These are phyloP conservation scores for Suhomyces choctaworum DNA, from an alignment of 1,139 yeast genomes.

Conservation along the genomic window DNA sequence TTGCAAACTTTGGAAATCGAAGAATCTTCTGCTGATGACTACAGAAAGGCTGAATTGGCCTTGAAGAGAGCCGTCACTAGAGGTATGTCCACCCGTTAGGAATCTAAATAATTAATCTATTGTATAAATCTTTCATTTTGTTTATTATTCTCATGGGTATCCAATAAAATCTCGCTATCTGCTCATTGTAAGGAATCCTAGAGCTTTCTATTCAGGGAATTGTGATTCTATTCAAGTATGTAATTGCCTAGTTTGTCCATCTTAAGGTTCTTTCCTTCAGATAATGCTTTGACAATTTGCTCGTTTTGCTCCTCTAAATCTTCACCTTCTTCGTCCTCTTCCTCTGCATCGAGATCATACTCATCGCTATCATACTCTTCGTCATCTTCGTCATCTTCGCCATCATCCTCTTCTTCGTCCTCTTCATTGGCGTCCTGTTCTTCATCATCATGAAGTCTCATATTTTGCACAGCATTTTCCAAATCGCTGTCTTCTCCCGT, in stretches of 20 bases:
- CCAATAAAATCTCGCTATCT: conserved; percentile 19
- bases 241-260: conserved; percentile 84
- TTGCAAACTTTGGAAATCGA: conserved; percentile 96
- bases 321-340: conserved; percentile 33
- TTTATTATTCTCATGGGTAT: conserved; percentile 21
- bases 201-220: too few relatives aligned
- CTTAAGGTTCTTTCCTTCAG: conserved; percentile 60
- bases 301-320: conserved; percentile 62
- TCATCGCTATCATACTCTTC: conserved; percentile 33
- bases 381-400: conserved; percentile 28
- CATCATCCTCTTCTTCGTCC: conserved; percentile 29
- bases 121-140: conserved; percentile 22
- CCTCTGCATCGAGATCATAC: conserved; percentile 25
- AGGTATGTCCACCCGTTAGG: conserved; percentile 97
- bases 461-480: conserved; percentile 68
- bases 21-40: conserved; percentile 95
- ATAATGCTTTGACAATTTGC: conserved; percentile 66
- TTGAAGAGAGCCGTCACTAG: conserved; percentile 99
- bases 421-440: conserved; percentile 35
- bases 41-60: conserved; percentile 98
- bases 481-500: conserved; percentile 59
- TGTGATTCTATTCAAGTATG: conserved; percentile 52
- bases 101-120: conserved; percentile 17
- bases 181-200: background rate
- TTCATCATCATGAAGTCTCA: conserved; percentile 51